phyloP scores from a whole-genome alignment of 305 asterid genomes.

The Fraxinus xanthoxyloides region DNA sequence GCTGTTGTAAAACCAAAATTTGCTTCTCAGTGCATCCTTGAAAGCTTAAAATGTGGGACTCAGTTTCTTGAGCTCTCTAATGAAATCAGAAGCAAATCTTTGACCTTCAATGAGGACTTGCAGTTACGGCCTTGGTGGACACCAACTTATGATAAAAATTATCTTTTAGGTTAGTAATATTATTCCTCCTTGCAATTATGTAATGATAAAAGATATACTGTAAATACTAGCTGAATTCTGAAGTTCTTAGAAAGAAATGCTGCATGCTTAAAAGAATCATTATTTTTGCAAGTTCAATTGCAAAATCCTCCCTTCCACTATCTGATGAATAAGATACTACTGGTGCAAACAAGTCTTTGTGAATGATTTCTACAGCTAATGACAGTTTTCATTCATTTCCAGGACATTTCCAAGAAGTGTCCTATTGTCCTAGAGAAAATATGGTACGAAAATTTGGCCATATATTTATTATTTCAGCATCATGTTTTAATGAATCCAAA shows the following conservation, averaged over 20 bases:
- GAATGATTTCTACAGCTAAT: constrained; percentile 7
- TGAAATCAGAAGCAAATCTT: constrained; percentile 65
- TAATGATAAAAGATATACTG: not conserved
- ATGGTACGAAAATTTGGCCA: constrained; percentile 48
- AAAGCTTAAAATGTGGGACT: constrained; percentile 65
- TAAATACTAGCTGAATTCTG: not conserved
- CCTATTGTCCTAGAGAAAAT: constrained; percentile 63
- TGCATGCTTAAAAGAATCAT: not conserved
- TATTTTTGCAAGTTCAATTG: not conserved
- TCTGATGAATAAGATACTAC: constrained; percentile 1
- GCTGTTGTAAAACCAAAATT: constrained; percentile 5
- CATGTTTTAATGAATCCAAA: not conserved
- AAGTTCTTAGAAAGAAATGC: not conserved
- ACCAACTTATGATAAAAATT: constrained; percentile 78
- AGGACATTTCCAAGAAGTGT: constrained; percentile 87
- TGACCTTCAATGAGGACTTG: constrained; percentile 86
- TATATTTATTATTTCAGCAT: constrained; percentile 13
- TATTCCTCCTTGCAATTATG: constrained; percentile 16
- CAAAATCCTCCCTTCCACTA: not conserved
- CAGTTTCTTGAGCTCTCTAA: constrained; percentile 72
- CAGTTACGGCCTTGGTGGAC: constrained; percentile 99
- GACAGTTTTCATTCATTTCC: constrained; percentile 35
- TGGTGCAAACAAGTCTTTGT: constrained; percentile 18
- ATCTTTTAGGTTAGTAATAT: constrained; percentile 74
- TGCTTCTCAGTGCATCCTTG: constrained; percentile 55